phyloP scores from a whole-genome alignment of 805 yeast species.

The Candida awuae region DNA sequence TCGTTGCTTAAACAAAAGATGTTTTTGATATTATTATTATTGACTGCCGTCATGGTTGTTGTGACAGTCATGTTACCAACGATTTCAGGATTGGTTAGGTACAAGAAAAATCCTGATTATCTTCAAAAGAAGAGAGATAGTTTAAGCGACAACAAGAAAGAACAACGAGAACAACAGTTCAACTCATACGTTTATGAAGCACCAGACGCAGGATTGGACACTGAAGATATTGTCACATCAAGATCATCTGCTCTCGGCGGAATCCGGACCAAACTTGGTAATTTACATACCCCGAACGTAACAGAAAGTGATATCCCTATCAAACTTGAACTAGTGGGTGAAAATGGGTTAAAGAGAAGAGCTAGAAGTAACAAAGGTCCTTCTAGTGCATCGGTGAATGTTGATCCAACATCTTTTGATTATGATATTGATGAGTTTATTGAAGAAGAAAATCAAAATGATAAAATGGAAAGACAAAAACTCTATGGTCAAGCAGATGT shows the following conservation, averaged over 20 bases:
- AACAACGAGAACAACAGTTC: conserved; percentile 1
- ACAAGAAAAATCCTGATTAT: conserved; percentile 23
- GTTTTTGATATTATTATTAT: conserved; percentile 11
- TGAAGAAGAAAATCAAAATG: conserved; percentile 26
- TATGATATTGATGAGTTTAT: conserved; percentile 42
- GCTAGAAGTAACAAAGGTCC: conserved; percentile 3
- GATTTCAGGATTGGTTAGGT: conserved; percentile 23
- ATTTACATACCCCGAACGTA: conserved; percentile 12
- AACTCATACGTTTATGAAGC: conserved; percentile 21
- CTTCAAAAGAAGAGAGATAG: conserved; percentile 11
- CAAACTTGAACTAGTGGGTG: conserved; percentile 19
- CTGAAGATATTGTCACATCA: conserved; percentile 1
- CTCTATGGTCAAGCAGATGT: conserved; percentile 6
- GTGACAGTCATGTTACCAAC: conserved; percentile 22
- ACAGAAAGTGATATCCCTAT: conserved; percentile 27
- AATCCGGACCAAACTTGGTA: conserved; percentile 20
- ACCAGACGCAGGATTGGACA: conserved; percentile 24
- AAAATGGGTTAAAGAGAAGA: conserved; percentile 17
- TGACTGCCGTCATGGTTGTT: conserved; percentile 18
- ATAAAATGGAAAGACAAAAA: conserved; percentile 7
- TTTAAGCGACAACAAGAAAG: neutral
- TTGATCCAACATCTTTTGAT: conserved; percentile 39
- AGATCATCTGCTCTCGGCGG: conserved; percentile 15
- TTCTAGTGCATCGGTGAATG: conserved; percentile 7
- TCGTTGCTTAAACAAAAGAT: conserved; percentile 3